Conservation (phyloP, 2,329 filamentous ascomycete species). For the Plectosphaerella cucumerina region DNA sequence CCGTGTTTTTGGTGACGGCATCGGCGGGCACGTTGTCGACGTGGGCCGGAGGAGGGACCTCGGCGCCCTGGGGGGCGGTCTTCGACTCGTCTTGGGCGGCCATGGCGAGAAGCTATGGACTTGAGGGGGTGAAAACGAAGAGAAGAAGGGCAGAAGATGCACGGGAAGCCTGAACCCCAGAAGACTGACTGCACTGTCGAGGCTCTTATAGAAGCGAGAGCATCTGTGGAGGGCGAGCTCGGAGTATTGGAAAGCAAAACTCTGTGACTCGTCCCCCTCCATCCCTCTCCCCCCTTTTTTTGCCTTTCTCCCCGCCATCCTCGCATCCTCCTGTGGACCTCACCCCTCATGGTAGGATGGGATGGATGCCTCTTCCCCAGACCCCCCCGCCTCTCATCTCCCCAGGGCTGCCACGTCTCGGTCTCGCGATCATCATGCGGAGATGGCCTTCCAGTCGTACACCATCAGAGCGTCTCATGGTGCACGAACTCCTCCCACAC, state of each 20-base stretch:
- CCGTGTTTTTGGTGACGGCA: conserved; percentile 3
- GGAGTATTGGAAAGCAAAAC: background rate
- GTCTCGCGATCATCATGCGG: background rate
- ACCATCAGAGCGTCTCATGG: background rate
- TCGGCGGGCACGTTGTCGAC: background rate
- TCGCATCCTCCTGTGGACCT: background rate
- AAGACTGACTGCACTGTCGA: background rate
- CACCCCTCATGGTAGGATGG: background rate
- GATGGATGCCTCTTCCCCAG: background rate
- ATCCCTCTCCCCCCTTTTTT: background rate
- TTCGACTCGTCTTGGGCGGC: conserved; percentile 5
- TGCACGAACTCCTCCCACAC: background rate
- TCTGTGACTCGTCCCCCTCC: background rate
- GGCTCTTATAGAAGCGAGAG: background rate
- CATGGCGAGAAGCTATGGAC: conserved; percentile 1
- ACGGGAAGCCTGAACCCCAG: background rate
- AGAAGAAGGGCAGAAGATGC: background rate
- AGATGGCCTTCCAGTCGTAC: background rate
- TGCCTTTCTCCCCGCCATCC: background rate
- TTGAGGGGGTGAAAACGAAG: background rate
- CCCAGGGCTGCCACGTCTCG: background rate
- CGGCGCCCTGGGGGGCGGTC: background rate
- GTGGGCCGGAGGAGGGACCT: background rate
- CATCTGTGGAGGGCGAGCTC: background rate
- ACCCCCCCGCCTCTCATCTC: background rate